Evolutionary conservation across 129 eudicot species (phyloP).

Genomic region (Erigeron canadensis): DNA sequence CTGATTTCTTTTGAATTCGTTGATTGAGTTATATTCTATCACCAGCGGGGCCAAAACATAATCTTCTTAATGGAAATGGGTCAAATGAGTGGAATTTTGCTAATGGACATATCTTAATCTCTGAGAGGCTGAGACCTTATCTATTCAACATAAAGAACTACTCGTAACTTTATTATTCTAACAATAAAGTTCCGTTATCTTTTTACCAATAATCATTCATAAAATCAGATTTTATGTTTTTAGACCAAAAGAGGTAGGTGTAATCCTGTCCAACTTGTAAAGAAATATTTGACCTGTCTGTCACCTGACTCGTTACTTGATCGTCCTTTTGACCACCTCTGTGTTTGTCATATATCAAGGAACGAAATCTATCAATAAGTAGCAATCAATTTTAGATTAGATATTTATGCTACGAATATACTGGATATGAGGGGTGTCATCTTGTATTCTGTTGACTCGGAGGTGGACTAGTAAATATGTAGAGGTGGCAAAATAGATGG

Average conservation of each 20-base stretch:
- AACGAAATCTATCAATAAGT: constrained; percentile 6
- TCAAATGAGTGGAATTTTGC: no score
- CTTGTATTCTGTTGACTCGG: not conserved
- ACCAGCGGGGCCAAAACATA: no score
- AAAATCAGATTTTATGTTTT: not conserved
- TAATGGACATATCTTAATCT: not conserved
- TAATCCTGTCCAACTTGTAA: not conserved
- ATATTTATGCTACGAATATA: not conserved
- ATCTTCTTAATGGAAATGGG: no score
- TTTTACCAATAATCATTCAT: not conserved
- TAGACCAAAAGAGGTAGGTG: not conserved
- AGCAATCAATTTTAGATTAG: not conserved
- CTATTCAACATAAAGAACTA: not conserved
- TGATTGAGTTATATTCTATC: no score
- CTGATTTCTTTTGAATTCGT: no score
- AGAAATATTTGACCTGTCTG: no score
- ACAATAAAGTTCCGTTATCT: not conserved
- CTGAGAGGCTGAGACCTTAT: not conserved
- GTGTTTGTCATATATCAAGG: not conserved
- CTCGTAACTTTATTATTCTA: no score
- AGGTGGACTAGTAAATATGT: no score
- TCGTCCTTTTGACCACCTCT: not conserved
- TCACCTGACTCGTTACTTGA: not conserved
- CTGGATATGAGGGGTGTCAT: not conserved
- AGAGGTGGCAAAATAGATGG: not conserved